Conservation (phyloP, 768 basidiomycete species). For the Boletus fagicola region DNA sequence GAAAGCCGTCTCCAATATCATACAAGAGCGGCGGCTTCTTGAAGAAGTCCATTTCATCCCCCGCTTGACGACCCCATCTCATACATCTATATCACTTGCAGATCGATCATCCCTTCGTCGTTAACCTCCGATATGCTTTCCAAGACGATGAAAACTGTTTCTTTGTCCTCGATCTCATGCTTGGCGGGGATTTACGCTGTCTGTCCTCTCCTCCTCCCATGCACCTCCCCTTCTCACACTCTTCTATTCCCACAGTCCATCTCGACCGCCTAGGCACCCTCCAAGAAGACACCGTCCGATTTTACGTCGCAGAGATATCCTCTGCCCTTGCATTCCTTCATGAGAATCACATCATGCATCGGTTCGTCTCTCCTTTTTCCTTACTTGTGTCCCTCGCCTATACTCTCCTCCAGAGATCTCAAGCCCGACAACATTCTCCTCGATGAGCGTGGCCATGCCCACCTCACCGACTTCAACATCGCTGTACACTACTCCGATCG, state of each 20-base stretch:
- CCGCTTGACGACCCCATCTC: neutral
- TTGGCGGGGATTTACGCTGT: constrained; percentile 94
- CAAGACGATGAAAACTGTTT: constrained; percentile 99
- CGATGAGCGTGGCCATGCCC: constrained; percentile 93
- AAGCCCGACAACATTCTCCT: constrained; percentile 98
- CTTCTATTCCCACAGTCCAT: constrained; percentile 58
- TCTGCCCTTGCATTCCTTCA: constrained; percentile 89
- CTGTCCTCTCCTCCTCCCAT: constrained; percentile 28
- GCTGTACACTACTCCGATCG: constrained; percentile 94
- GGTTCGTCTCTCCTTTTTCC: constrained; percentile 49
- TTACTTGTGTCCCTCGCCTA: neutral
- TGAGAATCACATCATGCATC: constrained; percentile 92
- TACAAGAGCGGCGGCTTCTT: constrained; percentile 90
- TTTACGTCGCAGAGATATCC: constrained; percentile 87
- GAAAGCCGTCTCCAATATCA: constrained; percentile 96
- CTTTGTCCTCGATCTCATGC: constrained; percentile 96
- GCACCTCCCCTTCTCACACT: neutral
- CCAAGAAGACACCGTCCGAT: constrained; percentile 75
- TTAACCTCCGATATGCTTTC: constrained; percentile 94
- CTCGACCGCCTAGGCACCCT: constrained; percentile 77
- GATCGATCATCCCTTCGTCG: constrained; percentile 95
- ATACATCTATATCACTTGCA: constrained; percentile 29
- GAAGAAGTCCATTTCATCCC: constrained; percentile 70
- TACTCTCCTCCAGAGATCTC: constrained; percentile 60
- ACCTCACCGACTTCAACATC: constrained; percentile 98